These are phyloP conservation scores for Leccinum uliginosum DNA, from an alignment of 768 basidiomycete genomes.

Conservation along the genomic window DNA sequence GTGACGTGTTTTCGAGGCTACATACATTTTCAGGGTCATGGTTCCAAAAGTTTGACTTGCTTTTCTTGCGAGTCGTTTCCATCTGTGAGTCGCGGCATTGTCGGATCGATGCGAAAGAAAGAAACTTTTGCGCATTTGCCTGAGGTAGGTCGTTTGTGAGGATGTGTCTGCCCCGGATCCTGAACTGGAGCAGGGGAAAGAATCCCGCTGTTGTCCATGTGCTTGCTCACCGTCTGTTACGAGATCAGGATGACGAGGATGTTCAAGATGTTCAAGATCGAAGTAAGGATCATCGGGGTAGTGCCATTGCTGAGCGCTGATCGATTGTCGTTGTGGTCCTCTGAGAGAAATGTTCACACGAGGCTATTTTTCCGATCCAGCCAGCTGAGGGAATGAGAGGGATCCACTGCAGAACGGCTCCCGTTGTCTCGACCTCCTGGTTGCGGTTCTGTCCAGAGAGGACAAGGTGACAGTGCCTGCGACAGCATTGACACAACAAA, in stretches of 20 bases:
- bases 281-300: neutral
- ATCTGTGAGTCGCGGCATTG: neutral
- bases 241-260: neutral
- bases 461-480: no score
- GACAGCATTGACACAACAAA: neutral
- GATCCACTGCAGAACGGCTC: no score
- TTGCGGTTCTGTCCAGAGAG: no score
- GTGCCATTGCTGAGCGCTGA: neutral
- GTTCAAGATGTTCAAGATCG: neutral
- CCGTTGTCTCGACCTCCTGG: neutral
- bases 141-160: no score
- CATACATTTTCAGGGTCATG: neutral
- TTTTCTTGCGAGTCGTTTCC: neutral
- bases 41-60: neutral
- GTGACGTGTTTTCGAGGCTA: neutral
- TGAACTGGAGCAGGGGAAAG: no score
- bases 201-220: no score
- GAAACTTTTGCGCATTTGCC: no score
- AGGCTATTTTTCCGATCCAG: neutral
- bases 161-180: no score
- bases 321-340: neutral
- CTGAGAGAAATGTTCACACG: neutral
- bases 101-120: no score
- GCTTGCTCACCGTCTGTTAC: neutral
- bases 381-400: neutral